Evolutionary conservation across 495 filamentous ascomycete species (phyloP).

Genomic region (Melanomma pulvis-pyrius): DNA sequence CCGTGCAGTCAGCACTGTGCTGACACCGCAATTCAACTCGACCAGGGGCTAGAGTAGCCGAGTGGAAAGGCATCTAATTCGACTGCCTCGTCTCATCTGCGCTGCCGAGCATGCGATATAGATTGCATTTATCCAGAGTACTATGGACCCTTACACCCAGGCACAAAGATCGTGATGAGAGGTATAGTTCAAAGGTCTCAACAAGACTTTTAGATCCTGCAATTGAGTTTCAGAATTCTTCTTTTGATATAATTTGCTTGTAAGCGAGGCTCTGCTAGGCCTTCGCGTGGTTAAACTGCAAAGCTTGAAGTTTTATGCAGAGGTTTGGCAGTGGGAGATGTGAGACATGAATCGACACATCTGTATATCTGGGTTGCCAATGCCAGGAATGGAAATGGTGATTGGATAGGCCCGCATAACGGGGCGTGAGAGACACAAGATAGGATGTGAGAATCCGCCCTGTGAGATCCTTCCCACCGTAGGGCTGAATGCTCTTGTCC

Average conservation of each 20-base stretch:
- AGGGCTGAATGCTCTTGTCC: not conserved
- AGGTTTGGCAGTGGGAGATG: conserved; percentile 8
- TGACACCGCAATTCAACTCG: not conserved
- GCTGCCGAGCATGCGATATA: conserved; percentile 8
- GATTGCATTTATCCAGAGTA: conserved; percentile 32
- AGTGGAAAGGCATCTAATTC: not conserved
- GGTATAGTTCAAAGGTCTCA: conserved; percentile 2
- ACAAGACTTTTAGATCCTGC: not conserved
- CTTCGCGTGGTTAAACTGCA: conserved; percentile 9
- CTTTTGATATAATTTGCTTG: conserved; percentile 5
- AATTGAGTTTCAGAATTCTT: conserved; percentile 15
- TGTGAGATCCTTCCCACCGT: not conserved
- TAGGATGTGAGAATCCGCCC: not conserved
- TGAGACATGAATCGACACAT: not conserved
- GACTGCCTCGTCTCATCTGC: not conserved
- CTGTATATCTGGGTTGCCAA: not conserved
- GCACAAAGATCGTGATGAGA: conserved; percentile 17
- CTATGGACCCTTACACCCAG: not conserved
- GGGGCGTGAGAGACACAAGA: not conserved
- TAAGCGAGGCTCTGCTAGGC: conserved; percentile 10
- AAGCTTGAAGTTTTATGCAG: conserved; percentile 4
- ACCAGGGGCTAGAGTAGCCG: not conserved
- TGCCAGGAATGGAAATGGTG: not conserved
- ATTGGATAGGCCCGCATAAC: not conserved
- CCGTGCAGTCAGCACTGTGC: conserved; percentile 12